These are phyloP conservation scores for Brassica carinata DNA, from an alignment of 345 rosid species.

Conservation along the genomic window DNA sequence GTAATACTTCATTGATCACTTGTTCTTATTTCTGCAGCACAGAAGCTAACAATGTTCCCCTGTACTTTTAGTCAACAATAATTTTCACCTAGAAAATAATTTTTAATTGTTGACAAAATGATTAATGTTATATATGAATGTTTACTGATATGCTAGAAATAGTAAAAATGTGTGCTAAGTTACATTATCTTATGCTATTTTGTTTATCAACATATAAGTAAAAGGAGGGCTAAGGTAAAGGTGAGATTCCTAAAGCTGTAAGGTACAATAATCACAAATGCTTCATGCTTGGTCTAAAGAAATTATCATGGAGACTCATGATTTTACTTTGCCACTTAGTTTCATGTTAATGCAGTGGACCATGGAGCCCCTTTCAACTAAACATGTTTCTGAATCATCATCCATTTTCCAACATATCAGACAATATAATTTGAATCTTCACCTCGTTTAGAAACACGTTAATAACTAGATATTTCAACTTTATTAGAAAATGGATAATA, in stretches of 20 bases:
- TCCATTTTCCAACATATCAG: slow-evolving; percentile 36
- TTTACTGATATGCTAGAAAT: neutral
- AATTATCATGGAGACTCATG: slow-evolving; percentile 38
- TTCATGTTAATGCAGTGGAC: slow-evolving; percentile 34
- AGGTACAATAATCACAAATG: slow-evolving; percentile 39
- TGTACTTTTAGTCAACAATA: neutral
- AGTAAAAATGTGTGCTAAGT: neutral
- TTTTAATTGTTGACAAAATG: neutral
- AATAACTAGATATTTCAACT: neutral
- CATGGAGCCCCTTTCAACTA: slow-evolving; percentile 40
- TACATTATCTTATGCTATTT: neutral
- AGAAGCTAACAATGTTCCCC: slow-evolving; percentile 3
- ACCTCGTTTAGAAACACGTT: slow-evolving; percentile 2
- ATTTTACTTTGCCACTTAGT: slow-evolving; percentile 38
- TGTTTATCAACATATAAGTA: slow-evolving; percentile 8
- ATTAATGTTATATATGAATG: neutral
- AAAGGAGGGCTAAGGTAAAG: slow-evolving; percentile 7
- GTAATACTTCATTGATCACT: slow-evolving; percentile 23
- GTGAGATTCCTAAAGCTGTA: slow-evolving; percentile 21
- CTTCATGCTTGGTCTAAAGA: slow-evolving; percentile 43
- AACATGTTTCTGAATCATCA: slow-evolving; percentile 39
- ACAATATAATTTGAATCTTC: slow-evolving; percentile 31
- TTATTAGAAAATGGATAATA: neutral
- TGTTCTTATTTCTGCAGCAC: slow-evolving; percentile 31
- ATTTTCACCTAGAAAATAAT: neutral